These are phyloP conservation scores for Agaricus subrufescens DNA, from an alignment of 768 basidiomycete genomes.

Conservation along the genomic window DNA sequence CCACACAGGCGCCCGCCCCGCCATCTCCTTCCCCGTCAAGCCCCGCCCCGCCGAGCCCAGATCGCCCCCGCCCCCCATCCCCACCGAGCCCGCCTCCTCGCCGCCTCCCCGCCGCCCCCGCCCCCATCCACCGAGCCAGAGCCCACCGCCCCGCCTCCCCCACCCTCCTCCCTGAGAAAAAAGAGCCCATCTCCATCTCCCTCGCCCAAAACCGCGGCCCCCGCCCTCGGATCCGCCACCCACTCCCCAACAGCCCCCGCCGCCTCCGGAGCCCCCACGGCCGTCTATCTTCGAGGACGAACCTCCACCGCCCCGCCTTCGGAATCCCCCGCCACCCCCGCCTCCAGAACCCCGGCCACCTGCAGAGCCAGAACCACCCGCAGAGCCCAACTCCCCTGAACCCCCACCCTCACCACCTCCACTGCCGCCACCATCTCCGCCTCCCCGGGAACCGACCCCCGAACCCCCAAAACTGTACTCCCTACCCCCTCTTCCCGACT, in stretches of 20 bases:
- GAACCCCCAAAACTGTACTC: constrained; percentile 21
- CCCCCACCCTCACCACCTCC: not conserved
- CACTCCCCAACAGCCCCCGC: constrained; percentile 10
- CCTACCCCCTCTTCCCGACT: constrained; percentile 36
- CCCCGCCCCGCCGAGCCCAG: constrained; percentile 25
- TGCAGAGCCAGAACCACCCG: not conserved
- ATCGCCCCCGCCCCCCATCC: constrained; percentile 21
- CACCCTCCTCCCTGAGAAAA: constrained; percentile 29
- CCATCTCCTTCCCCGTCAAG: constrained; percentile 26
- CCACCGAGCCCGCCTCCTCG: constrained; percentile 16
- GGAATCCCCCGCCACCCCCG: constrained; percentile 21
- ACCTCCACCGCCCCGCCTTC: constrained; percentile 16
- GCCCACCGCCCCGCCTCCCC: constrained; percentile 27
- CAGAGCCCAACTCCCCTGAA: not conserved
- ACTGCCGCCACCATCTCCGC: not conserved
- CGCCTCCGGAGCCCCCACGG: constrained; percentile 16
- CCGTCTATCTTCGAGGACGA: not conserved
- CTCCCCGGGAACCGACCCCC: constrained; percentile 1
- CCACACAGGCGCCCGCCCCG: constrained; percentile 22
- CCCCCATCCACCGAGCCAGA: constrained; percentile 15
- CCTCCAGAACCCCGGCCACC: constrained; percentile 7
- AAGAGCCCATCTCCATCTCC: constrained; percentile 26
- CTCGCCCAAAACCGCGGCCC: constrained; percentile 22
- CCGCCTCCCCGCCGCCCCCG: constrained; percentile 20
- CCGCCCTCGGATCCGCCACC: constrained; percentile 18